A percentile compares a stretch with the other conserved stretches of the same genome.
These are phyloP conservation scores for Microstegium vimineum DNA, from an alignment of 176 grass and related monocot genomes.

Conservation along the genomic window DNA sequence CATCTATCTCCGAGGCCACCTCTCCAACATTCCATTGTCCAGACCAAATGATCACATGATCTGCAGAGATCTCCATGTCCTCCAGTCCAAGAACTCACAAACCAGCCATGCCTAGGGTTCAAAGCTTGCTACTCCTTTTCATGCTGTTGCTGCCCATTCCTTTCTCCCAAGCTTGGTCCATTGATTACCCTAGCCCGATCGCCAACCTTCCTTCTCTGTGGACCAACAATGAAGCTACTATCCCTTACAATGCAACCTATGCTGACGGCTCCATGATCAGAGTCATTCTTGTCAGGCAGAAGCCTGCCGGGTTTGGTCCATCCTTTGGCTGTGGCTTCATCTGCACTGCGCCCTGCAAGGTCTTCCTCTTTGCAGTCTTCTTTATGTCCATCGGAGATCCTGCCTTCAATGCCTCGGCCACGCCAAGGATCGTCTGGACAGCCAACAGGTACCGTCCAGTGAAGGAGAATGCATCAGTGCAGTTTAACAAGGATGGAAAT, in stretches of 20 bases:
- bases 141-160: conserved; percentile 28
- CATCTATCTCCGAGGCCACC: background rate
- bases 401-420: background rate
- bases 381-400: conserved; percentile 14
- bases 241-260: conserved; percentile 23
- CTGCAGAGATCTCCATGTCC: conserved; percentile 24
- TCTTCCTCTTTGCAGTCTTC: conserved; percentile 51
- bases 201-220: conserved; percentile 38
- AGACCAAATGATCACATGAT: conserved; percentile 25
- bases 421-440: conserved; percentile 47
- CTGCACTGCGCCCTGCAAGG: conserved; percentile 39
- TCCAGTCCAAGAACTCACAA: conserved; percentile 28
- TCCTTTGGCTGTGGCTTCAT: conserved; percentile 48
- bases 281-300: conserved; percentile 44
- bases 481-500: conserved; percentile 39
- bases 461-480: conserved; percentile 42
- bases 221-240: conserved; percentile 42
- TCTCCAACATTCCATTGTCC: background rate
- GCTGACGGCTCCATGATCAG: conserved; percentile 12
- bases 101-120: conserved; percentile 5
- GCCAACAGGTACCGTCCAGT: conserved; percentile 44
- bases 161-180: conserved; percentile 36
- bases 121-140: conserved; percentile 26
- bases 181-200: conserved; percentile 51
- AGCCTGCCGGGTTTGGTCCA: conserved; percentile 25